These are phyloP conservation scores for Groenewaldozyma tartarivorans DNA, from an alignment of 805 yeast genomes.

Conservation along the genomic window DNA sequence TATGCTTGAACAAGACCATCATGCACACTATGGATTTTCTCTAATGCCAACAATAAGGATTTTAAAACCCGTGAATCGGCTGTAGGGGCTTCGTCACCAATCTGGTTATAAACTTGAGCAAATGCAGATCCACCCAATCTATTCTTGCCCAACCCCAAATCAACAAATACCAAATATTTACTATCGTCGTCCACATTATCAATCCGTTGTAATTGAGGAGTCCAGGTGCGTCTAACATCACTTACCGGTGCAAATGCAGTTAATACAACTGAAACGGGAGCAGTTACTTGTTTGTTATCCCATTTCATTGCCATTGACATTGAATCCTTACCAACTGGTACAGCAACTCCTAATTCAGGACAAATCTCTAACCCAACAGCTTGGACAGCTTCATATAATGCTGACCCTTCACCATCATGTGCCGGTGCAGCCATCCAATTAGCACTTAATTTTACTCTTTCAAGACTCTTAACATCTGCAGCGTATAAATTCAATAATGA, in stretches of 20 bases:
- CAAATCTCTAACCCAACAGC: conserved; percentile 92
- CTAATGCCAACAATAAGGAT: conserved; percentile 58
- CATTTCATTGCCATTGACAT: conserved; percentile 99
- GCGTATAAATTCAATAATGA: conserved; percentile 81
- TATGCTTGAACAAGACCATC: conserved; percentile 63
- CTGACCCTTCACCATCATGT: conserved; percentile 91
- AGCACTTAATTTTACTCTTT: conserved; percentile 78
- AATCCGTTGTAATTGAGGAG: conserved; percentile 61
- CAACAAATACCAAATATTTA: conserved; percentile 60
- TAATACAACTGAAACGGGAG: conserved; percentile 86
- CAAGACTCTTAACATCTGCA: conserved; percentile 71
- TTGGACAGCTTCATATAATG: conserved; percentile 91
- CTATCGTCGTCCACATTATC: conserved; percentile 21
- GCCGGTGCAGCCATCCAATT: conserved; percentile 99
- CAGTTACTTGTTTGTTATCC: conserved; percentile 75
- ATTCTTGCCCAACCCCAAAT: conserved; percentile 49
- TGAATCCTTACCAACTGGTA: conserved; percentile 98
- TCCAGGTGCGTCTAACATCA: conserved; percentile 87
- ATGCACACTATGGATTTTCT: conserved; percentile 56
- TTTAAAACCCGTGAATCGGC: conserved; percentile 56
- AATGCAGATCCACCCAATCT: conserved; percentile 90
- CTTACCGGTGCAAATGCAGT: conserved; percentile 88
- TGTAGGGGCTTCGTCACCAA: conserved; percentile 75
- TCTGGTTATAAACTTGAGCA: conserved; percentile 84
- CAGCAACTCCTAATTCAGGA: conserved; percentile 81